phyloP scores from a whole-genome alignment of 2,329 filamentous ascomycete species.

The Colletotrichum sansevieriae region DNA sequence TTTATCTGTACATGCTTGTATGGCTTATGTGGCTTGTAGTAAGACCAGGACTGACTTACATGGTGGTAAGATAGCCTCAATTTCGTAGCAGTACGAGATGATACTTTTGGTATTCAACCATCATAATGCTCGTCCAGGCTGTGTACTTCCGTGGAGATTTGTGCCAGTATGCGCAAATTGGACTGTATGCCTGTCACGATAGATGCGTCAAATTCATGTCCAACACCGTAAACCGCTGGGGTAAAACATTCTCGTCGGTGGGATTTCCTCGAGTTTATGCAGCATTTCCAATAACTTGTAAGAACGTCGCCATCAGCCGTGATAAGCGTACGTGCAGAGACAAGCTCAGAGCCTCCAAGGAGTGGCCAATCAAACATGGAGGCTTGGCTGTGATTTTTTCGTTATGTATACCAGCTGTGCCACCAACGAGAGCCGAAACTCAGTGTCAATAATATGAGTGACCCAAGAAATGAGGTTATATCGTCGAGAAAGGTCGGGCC shows the following conservation, averaged over 20 bases:
- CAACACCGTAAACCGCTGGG: background rate
- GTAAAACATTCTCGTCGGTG: background rate
- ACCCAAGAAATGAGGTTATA: background rate
- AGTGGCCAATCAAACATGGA: background rate
- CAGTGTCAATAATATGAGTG: background rate
- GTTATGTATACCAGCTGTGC: background rate
- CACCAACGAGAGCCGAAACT: constrained; percentile 6
- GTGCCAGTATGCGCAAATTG: background rate
- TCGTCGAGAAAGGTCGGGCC: constrained; percentile 4
- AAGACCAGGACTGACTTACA: background rate
- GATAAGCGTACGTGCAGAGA: constrained; percentile 5
- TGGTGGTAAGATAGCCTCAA: constrained; percentile 5
- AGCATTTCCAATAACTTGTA: background rate
- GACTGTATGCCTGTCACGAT: background rate
- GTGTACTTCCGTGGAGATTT: constrained; percentile 2
- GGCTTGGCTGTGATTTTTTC: background rate
- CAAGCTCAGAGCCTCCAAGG: constrained; percentile 4
- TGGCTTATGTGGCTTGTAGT: no score
- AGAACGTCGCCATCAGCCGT: background rate
- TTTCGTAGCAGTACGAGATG: constrained; percentile 1
- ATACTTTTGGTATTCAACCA: background rate
- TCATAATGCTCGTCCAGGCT: background rate
- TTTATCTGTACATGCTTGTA: no score
- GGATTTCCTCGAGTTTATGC: background rate
- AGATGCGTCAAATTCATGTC: background rate